Evolutionary conservation across 805 yeast species (phyloP), one percentile per base, ranked within the genome.

Genomic region (Kazachstania viticola): DNA sequence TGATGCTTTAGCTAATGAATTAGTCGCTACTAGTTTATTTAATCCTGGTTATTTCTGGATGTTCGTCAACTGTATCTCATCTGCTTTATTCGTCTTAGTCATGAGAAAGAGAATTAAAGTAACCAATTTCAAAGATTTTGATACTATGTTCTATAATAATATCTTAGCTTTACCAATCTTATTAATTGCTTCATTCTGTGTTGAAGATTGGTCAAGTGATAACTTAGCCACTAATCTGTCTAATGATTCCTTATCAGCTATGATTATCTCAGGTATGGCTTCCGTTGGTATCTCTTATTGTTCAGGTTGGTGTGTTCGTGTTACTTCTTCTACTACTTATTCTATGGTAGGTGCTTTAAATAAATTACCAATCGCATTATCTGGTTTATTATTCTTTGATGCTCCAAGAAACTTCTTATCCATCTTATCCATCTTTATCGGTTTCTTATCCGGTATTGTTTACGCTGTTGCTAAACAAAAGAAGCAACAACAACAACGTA

Each of bases 281-380:
- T 79, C 96, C 21, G 94, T 91, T 33, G 96, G 94, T 65, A 91
- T 91, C 58, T 88, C 97, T 28, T 91, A 91, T 73, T 84, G 95
- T 62, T 85, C 97, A 9, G 98, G 96, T 40, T 91, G 98, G 98
- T 91, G 98, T 73, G 94, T 91, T 44, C 83, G 98, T 67, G 97
- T 91, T 42, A 91, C 98, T 27, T 84, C 96, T 15, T 87, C 97
- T 17, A 91, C 98, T 34, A 91, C 98, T 34, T 91, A 91, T 67
- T 84, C 95, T 33, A 91, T 91, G 98, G 97, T 91, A 37, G 98
- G 98, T 60, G 98, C 98, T 34, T 73, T 91, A 61, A 91, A 91
- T 75, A 91, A 91, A 66, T 75, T 91, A 50, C 98, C 98, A 55
- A 84, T 91, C 53, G 98, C 98, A 12, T 69, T 91, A 37, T 78